Percentiles rank a stretch among this genome's conserved stretches.
Evolutionary conservation across 441 rosid species (phyloP).

Genomic region (Mallotus japonicus): DNA sequence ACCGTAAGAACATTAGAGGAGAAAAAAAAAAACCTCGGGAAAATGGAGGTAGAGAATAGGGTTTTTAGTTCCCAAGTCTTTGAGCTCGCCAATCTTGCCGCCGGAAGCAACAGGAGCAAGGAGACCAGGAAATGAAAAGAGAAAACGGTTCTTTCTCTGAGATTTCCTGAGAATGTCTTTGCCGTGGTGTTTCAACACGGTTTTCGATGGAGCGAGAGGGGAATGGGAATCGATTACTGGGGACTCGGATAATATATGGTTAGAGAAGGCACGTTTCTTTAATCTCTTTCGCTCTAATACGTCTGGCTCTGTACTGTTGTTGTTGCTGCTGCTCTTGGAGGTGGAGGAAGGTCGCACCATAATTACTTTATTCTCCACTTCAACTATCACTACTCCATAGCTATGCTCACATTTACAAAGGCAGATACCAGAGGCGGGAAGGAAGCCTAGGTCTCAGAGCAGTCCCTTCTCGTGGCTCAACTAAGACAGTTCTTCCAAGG

Average conservation of each 20-base stretch:
- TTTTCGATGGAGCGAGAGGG: constrained; percentile 57
- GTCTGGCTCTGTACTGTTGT: constrained; percentile 11
- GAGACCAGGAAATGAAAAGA: constrained; percentile 88
- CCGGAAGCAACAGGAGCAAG: constrained; percentile 61
- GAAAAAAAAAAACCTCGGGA: constrained; percentile 54
- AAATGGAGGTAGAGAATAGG: constrained; percentile 84
- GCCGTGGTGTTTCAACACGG: constrained; percentile 72
- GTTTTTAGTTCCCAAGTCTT: constrained; percentile 69
- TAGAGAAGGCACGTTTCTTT: constrained; percentile 53
- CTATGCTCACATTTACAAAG: no score
- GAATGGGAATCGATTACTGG: constrained; percentile 37
- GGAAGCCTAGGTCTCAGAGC: no score
- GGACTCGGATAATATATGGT: constrained; percentile 44
- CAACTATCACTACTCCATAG: neutral
- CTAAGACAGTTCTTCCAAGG: no score
- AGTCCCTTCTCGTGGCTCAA: no score
- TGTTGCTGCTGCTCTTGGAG: neutral
- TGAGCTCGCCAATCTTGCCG: constrained; percentile 87
- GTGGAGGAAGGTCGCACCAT: neutral
- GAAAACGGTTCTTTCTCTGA: constrained; percentile 77
- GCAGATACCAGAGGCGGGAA: no score
- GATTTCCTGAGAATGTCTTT: constrained; percentile 74
- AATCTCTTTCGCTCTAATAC: constrained; percentile 49
- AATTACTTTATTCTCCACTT: neutral
- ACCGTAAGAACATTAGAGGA: constrained; percentile 30